phyloP scores from a whole-genome alignment of 2,329 filamentous ascomycete genomes.

The Fusarium sororula region DNA sequence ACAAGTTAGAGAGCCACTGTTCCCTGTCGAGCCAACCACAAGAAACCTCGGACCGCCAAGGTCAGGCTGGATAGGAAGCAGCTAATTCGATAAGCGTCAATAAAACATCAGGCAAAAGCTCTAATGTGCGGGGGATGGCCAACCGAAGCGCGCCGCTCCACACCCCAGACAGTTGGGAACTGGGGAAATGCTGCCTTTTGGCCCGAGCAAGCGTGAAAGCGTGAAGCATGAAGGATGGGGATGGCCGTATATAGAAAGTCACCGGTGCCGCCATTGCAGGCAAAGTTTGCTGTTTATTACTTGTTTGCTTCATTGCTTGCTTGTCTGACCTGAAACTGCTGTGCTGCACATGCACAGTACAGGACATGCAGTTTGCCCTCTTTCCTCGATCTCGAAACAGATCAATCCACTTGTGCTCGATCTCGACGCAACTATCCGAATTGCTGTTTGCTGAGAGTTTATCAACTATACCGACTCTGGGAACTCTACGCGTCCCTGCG shows the following conservation, averaged over 20 bases:
- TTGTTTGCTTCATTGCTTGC: slow-evolving; percentile 1
- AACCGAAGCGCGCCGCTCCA: slow-evolving; percentile 37
- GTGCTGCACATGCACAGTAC: not conserved
- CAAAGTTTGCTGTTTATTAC: not conserved
- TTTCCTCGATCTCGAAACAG: slow-evolving; percentile 17
- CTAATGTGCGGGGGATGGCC: slow-evolving; percentile 39
- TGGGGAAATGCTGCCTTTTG: slow-evolving; percentile 16
- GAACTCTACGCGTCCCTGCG: slow-evolving; percentile 1
- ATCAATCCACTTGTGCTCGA: slow-evolving; percentile 6
- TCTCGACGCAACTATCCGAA: slow-evolving; percentile 23
- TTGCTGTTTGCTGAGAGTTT: slow-evolving; percentile 14
- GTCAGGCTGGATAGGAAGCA: slow-evolving; percentile 20
- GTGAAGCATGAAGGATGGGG: slow-evolving; percentile 14
- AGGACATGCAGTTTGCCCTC: slow-evolving; percentile 14
- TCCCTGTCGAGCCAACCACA: slow-evolving; percentile 27
- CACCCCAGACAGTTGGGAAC: slow-evolving; percentile 31
- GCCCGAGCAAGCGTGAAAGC: slow-evolving; percentile 10
- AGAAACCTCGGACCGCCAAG: slow-evolving; percentile 18
- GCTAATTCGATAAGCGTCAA: slow-evolving; percentile 36
- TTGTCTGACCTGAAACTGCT: slow-evolving; percentile 36
- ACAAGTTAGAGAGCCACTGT: slow-evolving; percentile 19
- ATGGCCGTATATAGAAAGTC: slow-evolving; percentile 42
- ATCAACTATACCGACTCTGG: not conserved
- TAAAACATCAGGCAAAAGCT: slow-evolving; percentile 36
- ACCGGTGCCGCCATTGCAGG: slow-evolving; percentile 28